Evolutionary conservation across 192 early-diverging fungal genomes (phyloP), one percentile per base, ranked within the genome.

Genomic region (Coemansia sp.): DNA sequence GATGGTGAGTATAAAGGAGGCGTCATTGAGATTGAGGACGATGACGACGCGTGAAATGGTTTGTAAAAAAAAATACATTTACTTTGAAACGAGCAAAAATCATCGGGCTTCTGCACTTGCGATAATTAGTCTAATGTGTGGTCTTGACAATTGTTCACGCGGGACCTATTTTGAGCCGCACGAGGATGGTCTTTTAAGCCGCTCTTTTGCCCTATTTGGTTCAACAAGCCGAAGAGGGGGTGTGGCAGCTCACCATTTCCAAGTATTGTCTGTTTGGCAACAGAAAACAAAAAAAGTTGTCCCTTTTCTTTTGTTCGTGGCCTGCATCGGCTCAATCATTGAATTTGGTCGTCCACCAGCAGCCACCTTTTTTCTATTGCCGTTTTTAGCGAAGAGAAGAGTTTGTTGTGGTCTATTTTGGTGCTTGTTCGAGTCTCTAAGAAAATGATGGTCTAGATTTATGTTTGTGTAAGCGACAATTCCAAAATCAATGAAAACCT

Each of bases 261-360:
- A 24, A 16, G 2, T 13, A 32, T 56, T 56, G 27, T 16, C 50
- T 44, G 45, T 22, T 20, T 5, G 45, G 18, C 24, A 24, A 24
- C 24, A 24, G 24, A 24, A 24, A 24, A 24, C 24, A 20, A 18
- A 47, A n/a, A 56, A 56, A 56, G 53, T 34, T 34, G 30, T 29
- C 22, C 50, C 24, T 15, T 18, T 13, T 53, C 12, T 50, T 22
- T 2, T 24, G 24, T 24, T 50, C 12, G 22, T 4, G 50, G 13
- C 53, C 27, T 16, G 53, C 53, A 56, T 56, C 53, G 49, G 49
- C 49, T 50, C 49, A 50, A 50, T 18, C 44, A 20, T n/a, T 47
- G 44, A 16, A 47, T 18, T 20, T 43, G 12, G 12, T 43, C 16
- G 0, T 43, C 44, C 39, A 41, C 39, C 39, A 41, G 39, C 2